Evolutionary conservation across 2,329 filamentous ascomycete genomes (phyloP), one percentile per base, ranked within the genome.

Genomic region (Penicillium sp.): DNA sequence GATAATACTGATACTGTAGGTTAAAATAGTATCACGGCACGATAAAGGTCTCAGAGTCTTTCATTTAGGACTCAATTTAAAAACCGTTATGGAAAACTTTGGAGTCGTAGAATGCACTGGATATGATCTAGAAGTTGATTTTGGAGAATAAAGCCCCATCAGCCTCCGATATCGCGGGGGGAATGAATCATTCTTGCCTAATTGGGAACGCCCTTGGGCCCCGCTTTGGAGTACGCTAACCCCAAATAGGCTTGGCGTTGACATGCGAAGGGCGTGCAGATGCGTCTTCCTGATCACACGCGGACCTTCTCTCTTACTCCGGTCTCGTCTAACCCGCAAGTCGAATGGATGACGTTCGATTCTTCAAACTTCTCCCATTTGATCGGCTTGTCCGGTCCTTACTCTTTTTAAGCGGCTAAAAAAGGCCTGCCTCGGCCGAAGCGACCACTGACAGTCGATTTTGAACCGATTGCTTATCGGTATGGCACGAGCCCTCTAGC

Each of bases 191-290:
- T 48, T 37, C 35, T 46, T 46, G 11, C 48, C 43, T 19, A 21
- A 48, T 44, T 52, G 45, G 49, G 49, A 44, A 45, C n/a, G 26
- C 49, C 45, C 21, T 41, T 10, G 21, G 6, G 44, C 52, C 52
- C 52, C 44, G 24, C 50, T 37, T 37, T n/a, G 29, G 29, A 44
- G 7, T 13, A 31, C 31, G 31, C 53, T 45, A 60, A 21, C 10
- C 69, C 63, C 4, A 19, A 61, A 55, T 19, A 55, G 62, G 70
- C 14, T 63, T 68, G 50, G 69, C 61, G 63, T 57, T 72, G 70
- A 66, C 69, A 68, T 61, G 55, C 55, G 62, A 68, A 71, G 68
- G 69, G 68, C 68, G 68, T 56, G 65, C 60, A 59, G 48, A 45
- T 58, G 56, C 52, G 35, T 52, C 48, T 55, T 48, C 39, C 48